Percentiles rank a stretch among this genome's conserved stretches.
Conservation (phyloP, 768 basidiomycete species). For the Pulveroboletus sp. region DNA sequence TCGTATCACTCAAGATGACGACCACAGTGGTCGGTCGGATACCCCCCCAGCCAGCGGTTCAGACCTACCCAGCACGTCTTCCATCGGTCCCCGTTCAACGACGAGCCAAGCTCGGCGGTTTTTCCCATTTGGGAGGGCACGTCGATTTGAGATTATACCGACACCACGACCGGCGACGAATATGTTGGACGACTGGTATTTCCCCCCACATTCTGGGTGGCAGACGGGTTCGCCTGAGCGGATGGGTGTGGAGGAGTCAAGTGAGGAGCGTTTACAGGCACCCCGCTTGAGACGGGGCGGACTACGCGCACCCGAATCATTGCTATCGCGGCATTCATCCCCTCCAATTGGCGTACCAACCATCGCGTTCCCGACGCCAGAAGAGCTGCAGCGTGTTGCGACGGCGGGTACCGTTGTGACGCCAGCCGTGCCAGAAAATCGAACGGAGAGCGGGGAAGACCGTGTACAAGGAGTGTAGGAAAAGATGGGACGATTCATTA, state of each 20-base stretch:
- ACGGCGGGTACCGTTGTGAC: slow-evolving; percentile 7
- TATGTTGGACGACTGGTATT: slow-evolving; percentile 31
- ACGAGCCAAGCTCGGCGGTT: slow-evolving; percentile 44
- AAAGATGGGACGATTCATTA: no score
- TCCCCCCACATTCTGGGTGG: slow-evolving; percentile 28
- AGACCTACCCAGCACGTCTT: slow-evolving; percentile 2
- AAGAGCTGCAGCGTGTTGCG: slow-evolving; percentile 20
- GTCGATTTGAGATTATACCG: slow-evolving; percentile 41
- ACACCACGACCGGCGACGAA: slow-evolving; percentile 29
- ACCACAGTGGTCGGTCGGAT: slow-evolving; percentile 13
- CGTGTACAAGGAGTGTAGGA: slow-evolving; percentile 14
- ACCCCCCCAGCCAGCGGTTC: neutral
- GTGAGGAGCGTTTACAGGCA: slow-evolving; percentile 34
- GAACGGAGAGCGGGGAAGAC: slow-evolving; percentile 15
- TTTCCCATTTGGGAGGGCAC: slow-evolving; percentile 50
- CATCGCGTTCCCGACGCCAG: slow-evolving; percentile 20
- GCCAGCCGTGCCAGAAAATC: neutral
- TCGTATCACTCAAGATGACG: slow-evolving; percentile 31
- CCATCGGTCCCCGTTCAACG: slow-evolving; percentile 14
- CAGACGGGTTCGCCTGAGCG: slow-evolving; percentile 16
- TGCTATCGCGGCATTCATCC: slow-evolving; percentile 48
- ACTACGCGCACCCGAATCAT: slow-evolving; percentile 59
- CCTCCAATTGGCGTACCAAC: slow-evolving; percentile 26
- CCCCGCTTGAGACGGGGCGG: slow-evolving; percentile 70
- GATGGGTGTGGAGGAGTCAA: slow-evolving; percentile 26